Evolutionary conservation across 2,329 filamentous ascomycete species (phyloP).

Genomic region (Microcera coccophila): DNA sequence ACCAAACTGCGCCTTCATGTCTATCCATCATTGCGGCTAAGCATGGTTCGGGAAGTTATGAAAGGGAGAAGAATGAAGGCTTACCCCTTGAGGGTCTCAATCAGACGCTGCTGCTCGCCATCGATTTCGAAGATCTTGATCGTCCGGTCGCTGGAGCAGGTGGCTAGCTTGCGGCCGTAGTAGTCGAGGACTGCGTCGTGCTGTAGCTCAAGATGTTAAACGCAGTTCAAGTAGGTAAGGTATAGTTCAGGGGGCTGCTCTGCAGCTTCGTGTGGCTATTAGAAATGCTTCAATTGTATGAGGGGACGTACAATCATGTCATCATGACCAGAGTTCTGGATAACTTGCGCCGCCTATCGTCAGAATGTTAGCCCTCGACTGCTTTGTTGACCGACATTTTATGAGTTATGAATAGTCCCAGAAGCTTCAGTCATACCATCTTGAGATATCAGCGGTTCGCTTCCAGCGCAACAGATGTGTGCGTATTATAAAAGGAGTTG

Average conservation of each 20-base stretch:
- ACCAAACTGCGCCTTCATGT: slow-evolving; percentile 97
- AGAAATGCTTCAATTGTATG: too few species aligned
- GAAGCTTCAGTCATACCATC: slow-evolving; percentile 20
- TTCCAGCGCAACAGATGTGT: slow-evolving; percentile 7
- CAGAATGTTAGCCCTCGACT: not conserved
- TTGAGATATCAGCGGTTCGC: slow-evolving; percentile 16
- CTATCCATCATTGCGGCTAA: slow-evolving; percentile 44
- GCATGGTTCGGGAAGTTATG: slow-evolving; percentile 2
- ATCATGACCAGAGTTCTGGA: slow-evolving; percentile 66
- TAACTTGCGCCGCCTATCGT: slow-evolving; percentile 41
- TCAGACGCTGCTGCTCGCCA: slow-evolving; percentile 81
- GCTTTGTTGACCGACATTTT: too few species aligned
- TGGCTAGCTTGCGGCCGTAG: slow-evolving; percentile 92
- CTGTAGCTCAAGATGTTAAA: slow-evolving; percentile 48
- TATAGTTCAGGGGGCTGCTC: not conserved
- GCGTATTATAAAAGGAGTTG: slow-evolving; percentile 13
- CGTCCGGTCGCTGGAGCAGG: slow-evolving; percentile 95
- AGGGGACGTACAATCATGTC: slow-evolving; percentile 90
- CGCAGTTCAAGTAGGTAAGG: not conserved
- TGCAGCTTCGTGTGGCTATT: too few species aligned
- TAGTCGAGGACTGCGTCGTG: slow-evolving; percentile 99
- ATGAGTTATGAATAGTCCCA: not conserved
- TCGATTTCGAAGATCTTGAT: slow-evolving; percentile 99
- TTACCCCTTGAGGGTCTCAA: slow-evolving; percentile 93
- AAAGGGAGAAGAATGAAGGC: slow-evolving; percentile 22